A percentile compares a stretch with the other conserved stretches of the same genome.
These are phyloP conservation scores for Aureoboletus auriporus DNA, from an alignment of 768 basidiomycete genomes.

Conservation along the genomic window DNA sequence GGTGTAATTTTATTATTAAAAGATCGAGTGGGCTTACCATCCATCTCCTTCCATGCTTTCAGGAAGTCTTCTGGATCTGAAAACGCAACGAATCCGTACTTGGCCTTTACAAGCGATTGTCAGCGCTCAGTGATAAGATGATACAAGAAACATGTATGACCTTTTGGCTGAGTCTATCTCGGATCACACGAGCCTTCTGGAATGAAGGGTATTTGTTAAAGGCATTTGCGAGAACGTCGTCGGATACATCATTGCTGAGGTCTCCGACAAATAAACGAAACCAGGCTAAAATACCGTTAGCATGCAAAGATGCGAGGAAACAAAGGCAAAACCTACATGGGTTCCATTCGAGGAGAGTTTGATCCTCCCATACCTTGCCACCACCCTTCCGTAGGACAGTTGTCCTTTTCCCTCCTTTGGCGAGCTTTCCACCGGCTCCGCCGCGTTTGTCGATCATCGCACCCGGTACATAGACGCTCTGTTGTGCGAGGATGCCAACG, in stretches of 20 bases:
- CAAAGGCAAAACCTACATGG: slow-evolving; percentile 58
- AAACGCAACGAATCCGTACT: slow-evolving; percentile 96
- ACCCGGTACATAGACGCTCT: slow-evolving; percentile 89
- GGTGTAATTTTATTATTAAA: not conserved
- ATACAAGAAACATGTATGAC: slow-evolving; percentile 33
- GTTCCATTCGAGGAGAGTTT: slow-evolving; percentile 96
- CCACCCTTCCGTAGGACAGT: slow-evolving; percentile 95
- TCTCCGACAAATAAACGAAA: slow-evolving; percentile 98
- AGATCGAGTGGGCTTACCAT: slow-evolving; percentile 53
- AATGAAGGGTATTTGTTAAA: slow-evolving; percentile 94
- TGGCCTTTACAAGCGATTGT: slow-evolving; percentile 54
- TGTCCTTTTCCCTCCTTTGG: slow-evolving; percentile 86
- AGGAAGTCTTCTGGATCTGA: slow-evolving; percentile 98
- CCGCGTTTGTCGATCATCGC: slow-evolving; percentile 88
- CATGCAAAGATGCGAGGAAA: not conserved
- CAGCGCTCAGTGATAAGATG: not conserved
- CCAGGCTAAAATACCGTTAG: slow-evolving; percentile 60
- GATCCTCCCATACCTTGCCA: slow-evolving; percentile 98
- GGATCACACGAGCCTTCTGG: slow-evolving; percentile 91
- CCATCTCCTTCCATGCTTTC: slow-evolving; percentile 99
- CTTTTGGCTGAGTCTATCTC: slow-evolving; percentile 92
- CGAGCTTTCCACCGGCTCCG: slow-evolving; percentile 79
- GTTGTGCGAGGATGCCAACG: slow-evolving; percentile 85
- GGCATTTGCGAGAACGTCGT: slow-evolving; percentile 88
- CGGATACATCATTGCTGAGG: slow-evolving; percentile 96